Conservation (phyloP, 2,329 filamentous ascomycete genomes). For the Aspergillus intermedius region DNA sequence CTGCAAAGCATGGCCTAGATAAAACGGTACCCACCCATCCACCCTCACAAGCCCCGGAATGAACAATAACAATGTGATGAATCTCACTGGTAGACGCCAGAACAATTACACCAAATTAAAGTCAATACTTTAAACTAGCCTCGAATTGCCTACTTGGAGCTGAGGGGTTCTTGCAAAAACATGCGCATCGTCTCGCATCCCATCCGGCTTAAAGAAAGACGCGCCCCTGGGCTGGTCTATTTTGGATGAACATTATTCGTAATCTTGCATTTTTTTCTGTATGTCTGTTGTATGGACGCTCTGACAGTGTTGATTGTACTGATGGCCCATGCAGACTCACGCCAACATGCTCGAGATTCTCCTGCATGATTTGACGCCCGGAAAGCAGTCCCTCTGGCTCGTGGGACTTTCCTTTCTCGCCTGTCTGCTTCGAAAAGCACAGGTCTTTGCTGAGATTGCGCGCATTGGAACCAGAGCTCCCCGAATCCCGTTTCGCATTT, state of each 20-base stretch:
- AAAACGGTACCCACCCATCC: too few relatives aligned
- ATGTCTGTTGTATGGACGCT: neutral
- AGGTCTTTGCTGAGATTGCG: conserved; percentile 22
- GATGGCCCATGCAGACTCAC: neutral
- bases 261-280: neutral
- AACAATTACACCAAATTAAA: neutral
- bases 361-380: conserved; percentile 41
- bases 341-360: conserved; percentile 42
- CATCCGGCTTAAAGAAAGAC: neutral
- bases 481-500: conserved; percentile 26
- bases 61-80: neutral
- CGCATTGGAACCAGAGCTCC: conserved; percentile 32
- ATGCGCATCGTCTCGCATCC: neutral
- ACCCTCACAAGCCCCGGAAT: neutral
- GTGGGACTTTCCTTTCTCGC: conserved; percentile 35
- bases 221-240: too few relatives aligned
- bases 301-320: neutral
- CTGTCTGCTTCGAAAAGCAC: conserved; percentile 23
- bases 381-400: conserved; percentile 33
- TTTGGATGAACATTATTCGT: too few relatives aligned
- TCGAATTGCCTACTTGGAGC: neutral
- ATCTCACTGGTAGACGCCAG: neutral
- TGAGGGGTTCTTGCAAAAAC: neutral
- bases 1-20: too few relatives aligned
- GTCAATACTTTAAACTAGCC: neutral